These are phyloP conservation scores for Biancaea sappan DNA, from an alignment of 306 rosid species.

Conservation along the genomic window DNA sequence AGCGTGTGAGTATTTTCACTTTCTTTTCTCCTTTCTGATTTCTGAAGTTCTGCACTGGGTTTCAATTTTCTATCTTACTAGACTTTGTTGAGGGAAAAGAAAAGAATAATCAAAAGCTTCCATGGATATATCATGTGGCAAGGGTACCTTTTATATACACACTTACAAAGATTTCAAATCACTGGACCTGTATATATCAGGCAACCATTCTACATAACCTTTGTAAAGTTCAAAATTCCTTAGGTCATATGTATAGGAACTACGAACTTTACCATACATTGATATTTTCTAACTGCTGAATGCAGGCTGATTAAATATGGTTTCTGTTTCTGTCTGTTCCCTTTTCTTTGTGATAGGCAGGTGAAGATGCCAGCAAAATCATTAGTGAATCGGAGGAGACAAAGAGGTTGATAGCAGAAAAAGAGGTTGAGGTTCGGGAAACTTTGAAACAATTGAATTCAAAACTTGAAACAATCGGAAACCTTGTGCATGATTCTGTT, in stretches of 20 bases:
- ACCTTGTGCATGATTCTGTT: constrained; percentile 91
- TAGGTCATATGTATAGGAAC: background rate
- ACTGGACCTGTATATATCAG: background rate
- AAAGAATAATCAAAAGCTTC: background rate
- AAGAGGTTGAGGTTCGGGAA: constrained; percentile 78
- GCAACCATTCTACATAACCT: background rate
- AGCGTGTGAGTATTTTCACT: constrained; percentile 45
- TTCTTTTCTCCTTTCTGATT: background rate
- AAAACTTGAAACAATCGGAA: constrained; percentile 76
- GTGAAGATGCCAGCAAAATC: constrained; percentile 61
- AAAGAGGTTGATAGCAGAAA: constrained; percentile 62
- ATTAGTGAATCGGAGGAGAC: constrained; percentile 67
- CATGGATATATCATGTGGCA: background rate
- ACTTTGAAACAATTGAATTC: constrained; percentile 52
- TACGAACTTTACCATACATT: background rate
- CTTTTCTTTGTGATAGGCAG: constrained; percentile 39
- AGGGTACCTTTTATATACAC: background rate
- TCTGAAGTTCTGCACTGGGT: background rate
- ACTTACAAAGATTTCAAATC: background rate
- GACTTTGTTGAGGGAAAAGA: background rate
- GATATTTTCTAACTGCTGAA: constrained; percentile 2
- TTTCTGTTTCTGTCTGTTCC: background rate
- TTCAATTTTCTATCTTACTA: background rate
- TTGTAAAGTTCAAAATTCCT: background rate
- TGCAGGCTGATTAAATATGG: background rate